Base-by-base conservation (phyloP, 441 rosid species). In the Adansonia gregorii region DNA sequence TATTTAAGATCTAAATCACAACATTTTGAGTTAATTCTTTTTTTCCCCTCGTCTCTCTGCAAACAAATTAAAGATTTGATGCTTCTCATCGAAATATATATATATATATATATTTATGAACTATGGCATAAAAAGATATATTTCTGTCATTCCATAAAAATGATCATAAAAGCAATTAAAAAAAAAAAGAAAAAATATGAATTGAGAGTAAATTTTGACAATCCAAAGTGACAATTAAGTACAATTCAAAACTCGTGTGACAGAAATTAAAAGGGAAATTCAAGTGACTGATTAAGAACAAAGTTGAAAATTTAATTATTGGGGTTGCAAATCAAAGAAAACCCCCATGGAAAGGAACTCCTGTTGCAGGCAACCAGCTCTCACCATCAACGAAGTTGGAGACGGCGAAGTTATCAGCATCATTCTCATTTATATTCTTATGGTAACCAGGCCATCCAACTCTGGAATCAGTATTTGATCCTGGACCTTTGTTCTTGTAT, bases 391-490 rank as follows among this genome's bases (percentile, higher is more conserved):
- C 64, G 46, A 86, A 86, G 41, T 66, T 82, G 0, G 76, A 58
- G 1, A 81, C 85, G 0, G 77, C 77, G 55, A 84, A 84, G 39
- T 76, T 69, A 48, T 24, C 67, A 9, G 86, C 85, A 17, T 76
- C 85, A 41, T 6, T 55, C 7, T 64, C 60, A 19, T 58, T 77
- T 14, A 73, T 69, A 2, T 74, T 8, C 49, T 65, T 74, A 60
- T 71, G 86, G 63, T 82, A 83, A 22, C 84, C 87, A 19, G 74
- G 61, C 88, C 90, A 87, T 0, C 43, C 68, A 41, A 85, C 85
- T 74, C 84, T 83, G 14, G 66, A 19, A 6, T 35, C 54, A 14
- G 74, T 76, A 0, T 46, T 55, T 3, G 82, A 65, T 55, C 82
- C 82, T 0, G 82, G 82, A 22, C 90, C 86, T 0, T 20, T 64